Percentiles rank a stretch among this genome's conserved stretches.
These are phyloP conservation scores for Scutellaria galericulata DNA, from an alignment of 257 asterid species.

Conservation along the genomic window DNA sequence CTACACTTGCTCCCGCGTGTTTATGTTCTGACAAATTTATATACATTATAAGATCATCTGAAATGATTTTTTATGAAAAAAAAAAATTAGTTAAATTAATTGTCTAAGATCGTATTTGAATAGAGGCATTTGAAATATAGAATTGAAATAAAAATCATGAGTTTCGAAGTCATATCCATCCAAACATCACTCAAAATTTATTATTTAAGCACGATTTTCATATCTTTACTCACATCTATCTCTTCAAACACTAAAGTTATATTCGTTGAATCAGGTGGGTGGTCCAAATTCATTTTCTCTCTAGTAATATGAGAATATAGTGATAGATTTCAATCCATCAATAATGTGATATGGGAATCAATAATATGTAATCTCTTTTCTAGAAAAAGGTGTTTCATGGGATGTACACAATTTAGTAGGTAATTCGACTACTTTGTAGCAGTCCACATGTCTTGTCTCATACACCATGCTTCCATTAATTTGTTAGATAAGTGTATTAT, in stretches of 20 bases:
- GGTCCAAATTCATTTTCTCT: slow-evolving; percentile 18
- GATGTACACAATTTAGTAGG: slow-evolving; percentile 32
- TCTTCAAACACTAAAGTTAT: neutral
- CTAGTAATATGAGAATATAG: neutral
- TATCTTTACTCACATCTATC: no score
- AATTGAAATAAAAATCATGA: no score
- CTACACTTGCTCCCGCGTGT: no score
- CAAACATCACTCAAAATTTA: no score
- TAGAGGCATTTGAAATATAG: no score
- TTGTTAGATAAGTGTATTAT: slow-evolving; percentile 29
- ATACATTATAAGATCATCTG: no score
- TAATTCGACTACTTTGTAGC: slow-evolving; percentile 14
- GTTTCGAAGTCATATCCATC: no score
- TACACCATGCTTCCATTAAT: slow-evolving; percentile 27
- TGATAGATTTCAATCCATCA: slow-evolving; percentile 10
- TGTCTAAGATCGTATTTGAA: no score
- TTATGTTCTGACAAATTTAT: no score
- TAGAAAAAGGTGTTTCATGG: slow-evolving; percentile 32
- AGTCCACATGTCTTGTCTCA: slow-evolving; percentile 39
- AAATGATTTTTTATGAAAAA: no score
- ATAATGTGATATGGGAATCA: slow-evolving; percentile 13
- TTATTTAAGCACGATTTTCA: no score
- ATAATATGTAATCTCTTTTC: neutral
- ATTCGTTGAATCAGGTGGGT: slow-evolving; percentile 3
- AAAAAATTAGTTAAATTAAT: no score